Base-by-base conservation (phyloP, 2,329 filamentous ascomycete genomes). In the Diplodia sapinea region DNA sequence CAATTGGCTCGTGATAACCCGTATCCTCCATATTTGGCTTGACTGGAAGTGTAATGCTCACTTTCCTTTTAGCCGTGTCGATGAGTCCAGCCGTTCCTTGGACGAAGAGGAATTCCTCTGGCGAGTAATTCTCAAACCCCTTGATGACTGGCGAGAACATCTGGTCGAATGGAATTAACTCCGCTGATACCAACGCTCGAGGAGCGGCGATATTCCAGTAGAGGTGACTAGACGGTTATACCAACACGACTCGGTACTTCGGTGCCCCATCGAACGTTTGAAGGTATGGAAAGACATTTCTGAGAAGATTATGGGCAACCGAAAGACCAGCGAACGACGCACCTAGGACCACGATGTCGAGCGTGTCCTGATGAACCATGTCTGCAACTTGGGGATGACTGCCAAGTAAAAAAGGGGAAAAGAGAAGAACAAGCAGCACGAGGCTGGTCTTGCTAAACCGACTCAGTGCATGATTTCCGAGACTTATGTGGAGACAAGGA, bases 171-270 rank as follows among this genome's bases (percentile, higher is more conserved):
- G 74, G 72, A 38, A 80, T 72, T 29, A 77, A 69, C n/a, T 74
- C 71, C 17, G 75, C 70, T 15, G 74, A 75, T 9, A 80, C 76
- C 7, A 81, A 65, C 6, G 77, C 76, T 9, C 79, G 76, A 26
- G 79, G 77, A 57, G 70, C 78, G 66, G 68, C 76, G 23, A 80
- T 76, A 65, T 81, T 78, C 78, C 75, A 79, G 71, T 77, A 79
- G 43, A 80, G 68, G 72, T 78, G 72, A 61, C 76, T 74, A 0
- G 77, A 75, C 4, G 78, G 71, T 13, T 73, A 74, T 64, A 79
- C 69, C 38, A 81, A 67, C 36, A 80, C 70, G 12, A 80, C 69
- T 33, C 77, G 73, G 69, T 80, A 79, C 36, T 64, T 70, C 2
- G 72, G 71, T 9, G 71, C 70, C 2, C 67, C 69, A 3, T 69